These are phyloP conservation scores for Neurospora africana DNA, from an alignment of 495 filamentous ascomycete species.

Conservation along the genomic window DNA sequence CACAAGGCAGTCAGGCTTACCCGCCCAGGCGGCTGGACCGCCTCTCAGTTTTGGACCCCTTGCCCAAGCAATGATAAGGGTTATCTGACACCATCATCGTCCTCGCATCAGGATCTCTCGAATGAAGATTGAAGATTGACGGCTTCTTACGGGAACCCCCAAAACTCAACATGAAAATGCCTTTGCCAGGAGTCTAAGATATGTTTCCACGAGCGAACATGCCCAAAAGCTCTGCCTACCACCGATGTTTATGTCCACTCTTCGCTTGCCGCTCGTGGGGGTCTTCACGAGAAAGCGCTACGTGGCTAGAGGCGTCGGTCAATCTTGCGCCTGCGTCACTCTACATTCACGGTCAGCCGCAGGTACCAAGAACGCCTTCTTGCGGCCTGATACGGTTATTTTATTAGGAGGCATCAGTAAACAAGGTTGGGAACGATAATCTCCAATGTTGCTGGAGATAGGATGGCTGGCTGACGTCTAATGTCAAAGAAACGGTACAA, in stretches of 20 bases:
- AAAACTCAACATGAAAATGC: not conserved
- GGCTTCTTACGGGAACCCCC: not conserved
- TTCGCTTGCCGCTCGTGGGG: not conserved
- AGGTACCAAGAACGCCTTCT: not conserved
- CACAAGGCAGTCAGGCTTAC: not conserved
- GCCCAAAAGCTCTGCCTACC: not conserved
- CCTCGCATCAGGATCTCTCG: not conserved
- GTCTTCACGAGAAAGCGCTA: not conserved
- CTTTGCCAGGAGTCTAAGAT: not conserved
- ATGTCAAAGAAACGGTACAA: not conserved
- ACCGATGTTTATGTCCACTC: not conserved
- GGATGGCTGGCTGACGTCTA: not conserved
- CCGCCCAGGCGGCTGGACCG: not conserved
- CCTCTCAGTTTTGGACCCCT: not conserved
- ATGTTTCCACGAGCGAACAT: not conserved
- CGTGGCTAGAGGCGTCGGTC: not conserved
- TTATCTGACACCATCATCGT: not conserved
- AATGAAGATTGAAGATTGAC: not conserved
- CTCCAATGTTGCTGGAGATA: not conserved
- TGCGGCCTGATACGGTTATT: not conserved
- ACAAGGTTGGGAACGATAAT: not conserved
- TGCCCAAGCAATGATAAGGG: not conserved
- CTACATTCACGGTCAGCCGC: not conserved
- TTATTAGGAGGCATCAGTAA: not conserved
- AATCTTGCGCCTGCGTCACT: not conserved